Conservation (phyloP, 768 basidiomycete genomes). For the Phylloporus arenicola region DNA sequence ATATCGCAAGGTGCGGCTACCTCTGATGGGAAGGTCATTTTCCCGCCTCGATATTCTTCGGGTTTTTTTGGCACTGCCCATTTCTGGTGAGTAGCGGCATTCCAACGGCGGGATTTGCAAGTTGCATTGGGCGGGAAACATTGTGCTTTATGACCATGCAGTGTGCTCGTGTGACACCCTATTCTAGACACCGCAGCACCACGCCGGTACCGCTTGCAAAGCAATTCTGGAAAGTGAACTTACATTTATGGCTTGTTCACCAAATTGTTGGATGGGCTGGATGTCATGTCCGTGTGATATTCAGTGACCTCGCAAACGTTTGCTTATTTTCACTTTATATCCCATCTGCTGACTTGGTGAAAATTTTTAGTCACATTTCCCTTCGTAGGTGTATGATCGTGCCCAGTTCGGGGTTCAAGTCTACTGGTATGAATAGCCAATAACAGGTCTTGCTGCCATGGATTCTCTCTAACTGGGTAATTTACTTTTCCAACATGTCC, state of each 20-base stretch:
- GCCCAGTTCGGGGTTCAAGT: slow-evolving; percentile 3
- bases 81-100: not conserved
- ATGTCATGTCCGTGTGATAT: slow-evolving; percentile 27
- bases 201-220: slow-evolving; percentile 20
- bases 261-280: slow-evolving; percentile 9
- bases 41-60: not conserved
- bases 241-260: slow-evolving; percentile 16
- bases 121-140: slow-evolving; percentile 2
- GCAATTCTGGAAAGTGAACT: slow-evolving; percentile 13
- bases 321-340: slow-evolving; percentile 1
- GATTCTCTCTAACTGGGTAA: not conserved
- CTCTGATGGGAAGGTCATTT: slow-evolving; percentile 1
- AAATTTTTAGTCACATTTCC: not conserved
- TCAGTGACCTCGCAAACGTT: slow-evolving; percentile 5
- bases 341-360: not conserved
- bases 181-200: not conserved
- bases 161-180: not conserved
- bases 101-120: slow-evolving; percentile 1
- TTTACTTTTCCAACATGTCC: not conserved
- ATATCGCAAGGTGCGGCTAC: slow-evolving; percentile 14
- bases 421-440: not conserved
- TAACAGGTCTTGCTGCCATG: not conserved
- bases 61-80: not conserved
- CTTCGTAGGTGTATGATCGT: not conserved
- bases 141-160: not conserved